Conservation (phyloP, 2,329 filamentous ascomycete species). For the Cyclaneusma minus region DNA sequence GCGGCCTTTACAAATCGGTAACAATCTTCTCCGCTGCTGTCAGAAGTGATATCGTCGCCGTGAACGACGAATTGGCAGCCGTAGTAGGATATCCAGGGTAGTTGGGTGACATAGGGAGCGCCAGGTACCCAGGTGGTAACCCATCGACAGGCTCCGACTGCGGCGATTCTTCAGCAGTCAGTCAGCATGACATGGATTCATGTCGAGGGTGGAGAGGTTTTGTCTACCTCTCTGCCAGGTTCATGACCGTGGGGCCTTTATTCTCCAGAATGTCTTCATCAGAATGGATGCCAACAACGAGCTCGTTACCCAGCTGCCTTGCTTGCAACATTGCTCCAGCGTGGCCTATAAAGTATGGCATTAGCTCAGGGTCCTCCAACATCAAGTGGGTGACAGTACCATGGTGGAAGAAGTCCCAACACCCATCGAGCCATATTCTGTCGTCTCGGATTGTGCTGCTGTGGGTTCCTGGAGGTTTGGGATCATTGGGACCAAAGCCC, state of each 20-base stretch:
- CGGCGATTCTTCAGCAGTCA: slow-evolving; percentile 47
- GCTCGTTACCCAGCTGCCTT: slow-evolving; percentile 73
- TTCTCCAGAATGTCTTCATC: slow-evolving; percentile 92
- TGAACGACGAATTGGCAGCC: slow-evolving; percentile 93
- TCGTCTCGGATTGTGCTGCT: slow-evolving; percentile 35
- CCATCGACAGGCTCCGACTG: slow-evolving; percentile 92
- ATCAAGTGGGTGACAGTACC: slow-evolving; percentile 30
- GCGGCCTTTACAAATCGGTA: slow-evolving; percentile 96
- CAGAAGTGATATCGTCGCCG: slow-evolving; percentile 93
- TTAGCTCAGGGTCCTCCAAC: slow-evolving; percentile 2
- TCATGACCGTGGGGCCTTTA: slow-evolving; percentile 98
- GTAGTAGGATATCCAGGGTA: slow-evolving; percentile 90
- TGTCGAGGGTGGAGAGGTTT: slow-evolving; percentile 7
- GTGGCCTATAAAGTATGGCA: slow-evolving; percentile 44
- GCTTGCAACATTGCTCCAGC: slow-evolving; percentile 95
- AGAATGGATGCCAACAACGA: slow-evolving; percentile 86
- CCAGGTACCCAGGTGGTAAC: slow-evolving; percentile 68
- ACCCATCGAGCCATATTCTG: slow-evolving; percentile 95
- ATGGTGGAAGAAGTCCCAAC: slow-evolving; percentile 98
- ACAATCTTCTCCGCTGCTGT: slow-evolving; percentile 86
- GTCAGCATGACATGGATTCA: slow-evolving; percentile 15
- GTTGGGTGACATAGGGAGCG: slow-evolving; percentile 86
- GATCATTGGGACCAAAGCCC: too few species aligned
- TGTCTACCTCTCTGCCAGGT: slow-evolving; percentile 61
- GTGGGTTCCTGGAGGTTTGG: too few species aligned